These are phyloP conservation scores for Fragaria nilgerrensis DNA, from an alignment of 306 rosid genomes.

Conservation along the genomic window DNA sequence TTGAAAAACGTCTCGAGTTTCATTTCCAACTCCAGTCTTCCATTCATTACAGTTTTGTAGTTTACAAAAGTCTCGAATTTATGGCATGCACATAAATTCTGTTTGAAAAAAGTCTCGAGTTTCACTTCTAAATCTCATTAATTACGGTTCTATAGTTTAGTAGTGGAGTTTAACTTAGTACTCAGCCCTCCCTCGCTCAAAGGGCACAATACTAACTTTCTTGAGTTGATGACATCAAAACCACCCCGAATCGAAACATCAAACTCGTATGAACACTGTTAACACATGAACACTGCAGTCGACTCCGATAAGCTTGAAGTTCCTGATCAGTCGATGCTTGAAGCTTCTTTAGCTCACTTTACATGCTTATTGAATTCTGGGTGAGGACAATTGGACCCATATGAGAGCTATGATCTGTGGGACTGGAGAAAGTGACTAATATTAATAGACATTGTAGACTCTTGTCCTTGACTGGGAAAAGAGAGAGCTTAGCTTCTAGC, in stretches of 20 bases:
- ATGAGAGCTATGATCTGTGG: not conserved
- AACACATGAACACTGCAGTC: not conserved
- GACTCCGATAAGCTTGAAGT: not conserved
- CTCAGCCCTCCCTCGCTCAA: too few species aligned
- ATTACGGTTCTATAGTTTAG: too few species aligned
- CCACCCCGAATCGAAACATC: not conserved
- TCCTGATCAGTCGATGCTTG: not conserved
- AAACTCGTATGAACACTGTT: not conserved
- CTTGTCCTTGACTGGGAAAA: constrained; percentile 16
- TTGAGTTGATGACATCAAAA: not conserved
- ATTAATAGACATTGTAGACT: not conserved
- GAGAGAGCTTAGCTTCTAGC: not conserved
- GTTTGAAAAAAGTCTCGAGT: too few species aligned
- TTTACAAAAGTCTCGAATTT: too few species aligned
- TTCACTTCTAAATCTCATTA: too few species aligned
- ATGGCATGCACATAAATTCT: too few species aligned
- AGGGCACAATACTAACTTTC: too few species aligned
- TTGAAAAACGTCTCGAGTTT: too few species aligned
- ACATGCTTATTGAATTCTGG: not conserved
- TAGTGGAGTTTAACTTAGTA: not conserved
- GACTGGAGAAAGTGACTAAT: not conserved
- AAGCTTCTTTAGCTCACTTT: not conserved
- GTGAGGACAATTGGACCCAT: not conserved
- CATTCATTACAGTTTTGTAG: too few species aligned
- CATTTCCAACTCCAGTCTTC: too few species aligned